Base-by-base conservation (phyloP, 139 green algal genomes). In the Penium margaritaceum region DNA sequence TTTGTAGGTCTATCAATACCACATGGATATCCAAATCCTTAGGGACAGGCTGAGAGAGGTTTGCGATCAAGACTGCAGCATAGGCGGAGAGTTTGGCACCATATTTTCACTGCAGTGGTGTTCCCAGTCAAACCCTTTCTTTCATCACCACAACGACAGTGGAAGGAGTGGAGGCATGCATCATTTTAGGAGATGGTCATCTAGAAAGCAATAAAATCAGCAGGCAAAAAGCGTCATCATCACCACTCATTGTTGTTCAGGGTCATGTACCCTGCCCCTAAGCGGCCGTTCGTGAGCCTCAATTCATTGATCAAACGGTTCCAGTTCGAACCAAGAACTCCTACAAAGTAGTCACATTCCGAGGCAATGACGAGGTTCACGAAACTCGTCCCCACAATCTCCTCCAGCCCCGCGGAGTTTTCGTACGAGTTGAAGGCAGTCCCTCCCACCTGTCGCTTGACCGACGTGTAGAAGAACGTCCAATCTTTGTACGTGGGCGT, bases 341-440 rank as follows among this genome's bases (percentile, higher is more conserved):
- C 69, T 0, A 76, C 21, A 27, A 76, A 76, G 63, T 76, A 76
- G 32, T 76, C 69, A 36, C 69, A 76, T 38, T 76, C 69, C 60
- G 35, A 47, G 5, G 69, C 29, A 30, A 76, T 76, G 32, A 76
- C 2, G 24, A 76, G 69, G 72, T 76, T 76, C 32, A 29, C 69
- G 14, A 76, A 57, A 33, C 63, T 70, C 39, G 27, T 27, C 27
- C 63, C 63, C n/a, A 36, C 32, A 30, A 70, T n/a, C 63, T 36
- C 29, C 51, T 60, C 51, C 21, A 55, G n/a, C 2, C 63, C 63
- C 41, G 32, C 41, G 24, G 63, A n/a, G 21, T 54, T 27, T 33
- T 70, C 63, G 21, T 70, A 70, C n/a, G 63, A 30, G 30, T 24
- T 24, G n/a, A 70, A 24, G n/a, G 67, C 24, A 7, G 21, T 35